Base-by-base conservation (phyloP, 306 rosid species). In the Bauhinia variegata region DNA sequence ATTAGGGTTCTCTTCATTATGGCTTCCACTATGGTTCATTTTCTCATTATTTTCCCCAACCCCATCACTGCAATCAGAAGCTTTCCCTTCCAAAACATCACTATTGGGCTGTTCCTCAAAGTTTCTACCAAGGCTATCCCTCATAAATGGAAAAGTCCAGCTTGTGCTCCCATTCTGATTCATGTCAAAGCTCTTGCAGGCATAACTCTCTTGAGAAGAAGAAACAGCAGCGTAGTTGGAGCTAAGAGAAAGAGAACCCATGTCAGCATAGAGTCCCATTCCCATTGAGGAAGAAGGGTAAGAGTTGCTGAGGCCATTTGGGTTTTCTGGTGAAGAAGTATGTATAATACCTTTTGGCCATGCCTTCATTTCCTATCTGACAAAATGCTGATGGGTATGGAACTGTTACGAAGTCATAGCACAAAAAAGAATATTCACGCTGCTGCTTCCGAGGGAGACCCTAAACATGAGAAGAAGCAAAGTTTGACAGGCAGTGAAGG, bases 201-300 rank as follows among this genome's bases (percentile, higher is more conserved):
- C 65, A 44, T 70, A 55, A 58, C 65, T 61, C 34, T 80, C 80
- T 61, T 87, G 88, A 8, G 79, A 79, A n/a, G 89, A 82, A 74
- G 90, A 80, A 62, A 58, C 49, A 1, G 84, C 70, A 2, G 88
- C 83, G 41, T 60, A 69, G 82, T 84, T 82, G 53, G 86, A 78
- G 33, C 59, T 79, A 50, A 93, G 90, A 51, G 92, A 80, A 19
- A 92, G 87, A 41, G 92, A 79, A 6, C 77, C 84, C 88, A 83
- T 82, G 63, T 87, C 88, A 11, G 84, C 84, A 72, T 85, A 78
- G 16, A 87, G 28, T 23, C 28, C 82, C 86, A 75, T 74, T 43
- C 89, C 88, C 87, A 83, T 76, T 5, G 89, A 72, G 11, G 68
- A 34, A 53, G 87, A 61, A 19, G 74, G 57, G 75, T 47, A 67